These are phyloP conservation scores for Circinella minor DNA, from an alignment of 371 early-diverging fungal species.

Conservation along the genomic window DNA sequence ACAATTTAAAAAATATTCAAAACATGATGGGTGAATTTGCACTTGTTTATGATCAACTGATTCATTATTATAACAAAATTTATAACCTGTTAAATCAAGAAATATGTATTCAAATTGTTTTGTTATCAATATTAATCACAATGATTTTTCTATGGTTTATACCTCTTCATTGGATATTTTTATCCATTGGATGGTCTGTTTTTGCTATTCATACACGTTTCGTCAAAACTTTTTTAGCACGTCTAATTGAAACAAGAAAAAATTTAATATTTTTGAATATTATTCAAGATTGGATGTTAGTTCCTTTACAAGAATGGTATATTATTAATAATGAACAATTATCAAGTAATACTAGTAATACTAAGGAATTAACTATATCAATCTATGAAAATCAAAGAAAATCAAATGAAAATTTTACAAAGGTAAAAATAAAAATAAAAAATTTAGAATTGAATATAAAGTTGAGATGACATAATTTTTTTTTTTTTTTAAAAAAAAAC, in stretches of 20 bases:
- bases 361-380: slow-evolving; percentile 11
- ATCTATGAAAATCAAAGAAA: slow-evolving; percentile 29
- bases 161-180: slow-evolving; percentile 27
- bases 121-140: slow-evolving; percentile 30
- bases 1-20: slow-evolving; percentile 47
- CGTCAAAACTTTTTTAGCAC: slow-evolving; percentile 23
- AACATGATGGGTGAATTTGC: slow-evolving; percentile 55
- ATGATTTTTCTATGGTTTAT: slow-evolving; percentile 24
- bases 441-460: too few relatives aligned
- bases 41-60: slow-evolving; percentile 34
- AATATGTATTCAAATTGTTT: slow-evolving; percentile 23
- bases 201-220: slow-evolving; percentile 41
- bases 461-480: background rate
- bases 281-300: too few relatives aligned
- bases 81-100: background rate
- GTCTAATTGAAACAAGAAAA: background rate
- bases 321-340: background rate
- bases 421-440: background rate
- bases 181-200: slow-evolving; percentile 28
- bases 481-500: slow-evolving; percentile 1
- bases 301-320: background rate
- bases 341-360: too few relatives aligned
- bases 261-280: too few relatives aligned
- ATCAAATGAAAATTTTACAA: background rate
- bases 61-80: slow-evolving; percentile 12